Evolutionary conservation across 768 basidiomycete genomes (phyloP), one percentile per base, ranked within the genome.

Genomic region (Mycena pura): DNA sequence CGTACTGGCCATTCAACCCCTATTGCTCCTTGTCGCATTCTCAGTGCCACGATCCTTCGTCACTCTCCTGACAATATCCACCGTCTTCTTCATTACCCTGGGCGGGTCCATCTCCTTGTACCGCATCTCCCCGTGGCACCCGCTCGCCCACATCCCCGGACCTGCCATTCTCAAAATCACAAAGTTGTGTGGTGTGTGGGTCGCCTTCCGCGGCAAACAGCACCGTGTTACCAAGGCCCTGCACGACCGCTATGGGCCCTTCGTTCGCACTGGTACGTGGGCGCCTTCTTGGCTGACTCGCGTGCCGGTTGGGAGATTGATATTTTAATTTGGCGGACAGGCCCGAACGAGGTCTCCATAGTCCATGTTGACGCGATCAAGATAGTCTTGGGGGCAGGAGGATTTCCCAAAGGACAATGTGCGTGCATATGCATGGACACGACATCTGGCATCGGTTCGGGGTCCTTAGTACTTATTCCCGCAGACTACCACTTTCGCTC

Each of bases 201-300:
- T 78, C 5, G 71, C 75, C 14, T 63, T 66, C 6, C 59, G 61
- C 1, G 84, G 84, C 7, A 75, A 77, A 56, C 81, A 83, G 46
- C 80, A 86, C 62, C 66, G 73, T 3, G 76, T 78, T 55, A 79
- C 80, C 57, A 70, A 75, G 32, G 62, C 68, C 17, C 68, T 86
- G 19, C 87, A 88, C 63, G 74, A 79, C 28, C 74, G 73, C 51
- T 87, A 86, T 49, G 88, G 88, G 5, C 78, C 82, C 41, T 73
- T 84, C 22, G 83, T 87, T 22, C 76, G 87, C 64, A 78, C 83
- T 28, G 86, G 87, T 85, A 54, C 51, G 77, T 70, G 15, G 22
- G 14, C 25, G 28, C 31, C n/a, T n/a, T n/a, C n/a, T n/a, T n/a
- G n/a, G n/a, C n/a, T n/a, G n/a, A 21, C n/a, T n/a, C n/a, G n/a